Percentiles rank a stretch among this genome's conserved stretches.
These are phyloP conservation scores for Hypoxylon sp. DNA, from an alignment of 2,329 filamentous ascomycete species.

Conservation along the genomic window DNA sequence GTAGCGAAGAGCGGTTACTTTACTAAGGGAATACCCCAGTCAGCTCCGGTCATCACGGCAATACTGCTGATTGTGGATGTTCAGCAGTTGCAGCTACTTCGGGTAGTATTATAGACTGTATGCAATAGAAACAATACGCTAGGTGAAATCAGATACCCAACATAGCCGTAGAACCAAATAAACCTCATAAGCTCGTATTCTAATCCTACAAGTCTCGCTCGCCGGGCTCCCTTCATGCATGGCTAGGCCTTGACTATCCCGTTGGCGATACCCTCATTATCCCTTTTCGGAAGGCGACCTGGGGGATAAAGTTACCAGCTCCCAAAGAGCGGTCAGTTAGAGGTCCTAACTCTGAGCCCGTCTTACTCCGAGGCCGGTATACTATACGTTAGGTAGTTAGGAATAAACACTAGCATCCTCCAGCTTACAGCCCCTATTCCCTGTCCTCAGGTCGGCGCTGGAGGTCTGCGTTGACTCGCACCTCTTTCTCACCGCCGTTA, in stretches of 20 bases:
- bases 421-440: not conserved
- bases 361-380: not conserved
- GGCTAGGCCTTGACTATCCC: not conserved
- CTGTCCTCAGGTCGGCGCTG: not conserved
- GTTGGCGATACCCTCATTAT: not conserved
- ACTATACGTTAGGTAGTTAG: not conserved
- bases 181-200: not conserved
- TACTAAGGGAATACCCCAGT: not conserved
- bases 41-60: not conserved
- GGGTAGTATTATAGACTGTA: not conserved
- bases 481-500: not conserved
- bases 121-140: not conserved
- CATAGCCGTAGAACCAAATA: not conserved
- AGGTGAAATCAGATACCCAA: not conserved
- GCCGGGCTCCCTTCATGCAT: not conserved
- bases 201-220: not conserved
- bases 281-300: not conserved
- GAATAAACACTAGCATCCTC: no score
- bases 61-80: not conserved
- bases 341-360: not conserved
- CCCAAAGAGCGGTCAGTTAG: not conserved
- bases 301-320: not conserved
- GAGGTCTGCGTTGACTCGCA: not conserved
- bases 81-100: not conserved
- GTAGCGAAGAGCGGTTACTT: not conserved